phyloP scores from a whole-genome alignment of 1,284 basidiomycete genomes.

The Moniliophthora roreri region DNA sequence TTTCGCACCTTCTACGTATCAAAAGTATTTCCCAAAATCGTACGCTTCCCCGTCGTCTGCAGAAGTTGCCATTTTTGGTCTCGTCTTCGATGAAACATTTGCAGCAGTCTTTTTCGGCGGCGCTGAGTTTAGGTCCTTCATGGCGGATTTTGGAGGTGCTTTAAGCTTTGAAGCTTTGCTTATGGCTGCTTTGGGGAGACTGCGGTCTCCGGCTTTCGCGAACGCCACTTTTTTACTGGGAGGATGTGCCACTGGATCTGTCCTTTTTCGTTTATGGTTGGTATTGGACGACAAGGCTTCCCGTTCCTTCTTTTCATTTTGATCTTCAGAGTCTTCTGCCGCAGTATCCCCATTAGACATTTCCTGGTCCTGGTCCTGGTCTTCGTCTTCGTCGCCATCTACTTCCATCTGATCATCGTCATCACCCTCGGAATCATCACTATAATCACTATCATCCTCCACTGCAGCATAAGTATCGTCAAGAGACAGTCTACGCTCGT shows the following conservation, averaged over 20 bases:
- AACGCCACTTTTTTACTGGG: slow-evolving; percentile 54
- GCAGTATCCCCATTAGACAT: slow-evolving; percentile 30
- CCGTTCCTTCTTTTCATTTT: slow-evolving; percentile 27
- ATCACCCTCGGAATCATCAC: slow-evolving; percentile 21
- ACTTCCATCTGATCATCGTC: slow-evolving; percentile 23
- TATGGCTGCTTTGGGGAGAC: slow-evolving; percentile 2
- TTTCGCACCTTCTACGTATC: slow-evolving; percentile 3
- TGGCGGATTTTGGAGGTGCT: neutral
- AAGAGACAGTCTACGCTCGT: slow-evolving; percentile 46
- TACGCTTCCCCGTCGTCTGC: slow-evolving; percentile 41
- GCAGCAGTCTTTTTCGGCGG: neutral
- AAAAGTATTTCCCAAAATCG: slow-evolving; percentile 58
- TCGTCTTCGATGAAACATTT: neutral
- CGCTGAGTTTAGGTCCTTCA: too few relatives aligned
- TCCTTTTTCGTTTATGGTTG: slow-evolving; percentile 54
- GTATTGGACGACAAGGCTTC: slow-evolving; percentile 28
- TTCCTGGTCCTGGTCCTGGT: slow-evolving; percentile 33
- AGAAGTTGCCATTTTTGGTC: slow-evolving; percentile 11
- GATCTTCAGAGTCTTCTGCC: slow-evolving; percentile 21
- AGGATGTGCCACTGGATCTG: slow-evolving; percentile 26
- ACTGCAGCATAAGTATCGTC: slow-evolving; percentile 47
- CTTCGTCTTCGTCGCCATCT: too few relatives aligned
- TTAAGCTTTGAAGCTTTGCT: neutral
- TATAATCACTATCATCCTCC: slow-evolving; percentile 24
- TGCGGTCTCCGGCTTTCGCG: slow-evolving; percentile 9